Evolutionary conservation across 2,329 filamentous ascomycete genomes (phyloP).

Genomic region (Pseudogymnoascus sp.): DNA sequence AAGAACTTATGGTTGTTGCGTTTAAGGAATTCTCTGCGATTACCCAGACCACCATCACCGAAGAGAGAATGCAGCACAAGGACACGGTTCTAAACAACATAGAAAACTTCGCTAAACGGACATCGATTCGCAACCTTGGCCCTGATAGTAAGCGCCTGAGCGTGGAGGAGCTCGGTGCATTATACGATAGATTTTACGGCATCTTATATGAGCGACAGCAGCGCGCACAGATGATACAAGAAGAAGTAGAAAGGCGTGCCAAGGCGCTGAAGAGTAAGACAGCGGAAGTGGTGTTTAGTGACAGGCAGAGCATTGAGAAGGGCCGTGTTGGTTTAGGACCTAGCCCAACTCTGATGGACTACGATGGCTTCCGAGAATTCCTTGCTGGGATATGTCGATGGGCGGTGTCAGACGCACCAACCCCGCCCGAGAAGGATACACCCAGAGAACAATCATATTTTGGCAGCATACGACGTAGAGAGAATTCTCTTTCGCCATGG

Average conservation of each 20-base stretch:
- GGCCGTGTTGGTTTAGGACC: constrained; percentile 81
- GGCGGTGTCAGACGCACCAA: constrained; percentile 82
- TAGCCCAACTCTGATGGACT: constrained; percentile 92
- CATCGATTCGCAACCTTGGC: constrained; percentile 88
- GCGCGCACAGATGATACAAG: constrained; percentile 65
- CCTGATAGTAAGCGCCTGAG: constrained; percentile 90
- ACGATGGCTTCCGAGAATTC: constrained; percentile 91
- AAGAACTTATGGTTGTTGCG: constrained; percentile 97
- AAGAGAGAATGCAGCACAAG: constrained; percentile 86
- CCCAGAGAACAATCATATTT: constrained; percentile 51
- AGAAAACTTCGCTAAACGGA: constrained; percentile 93
- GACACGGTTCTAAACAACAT: constrained; percentile 91
- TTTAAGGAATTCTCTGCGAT: constrained; percentile 98
- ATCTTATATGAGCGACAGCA: constrained; percentile 89
- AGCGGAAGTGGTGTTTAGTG: constrained; percentile 35
- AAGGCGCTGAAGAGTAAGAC: constrained; percentile 53
- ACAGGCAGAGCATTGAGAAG: constrained; percentile 57
- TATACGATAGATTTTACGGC: constrained; percentile 92
- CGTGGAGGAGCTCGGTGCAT: constrained; percentile 73
- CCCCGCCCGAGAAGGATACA: constrained; percentile 42
- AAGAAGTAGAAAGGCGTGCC: constrained; percentile 59
- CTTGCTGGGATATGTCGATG: constrained; percentile 82
- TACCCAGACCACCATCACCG: constrained; percentile 84
- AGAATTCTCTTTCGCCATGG: constrained; percentile 37
- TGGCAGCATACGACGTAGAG: constrained; percentile 37